These are phyloP conservation scores for Beauveria sp. DNA, from an alignment of 2,329 filamentous ascomycete genomes.

Conservation along the genomic window DNA sequence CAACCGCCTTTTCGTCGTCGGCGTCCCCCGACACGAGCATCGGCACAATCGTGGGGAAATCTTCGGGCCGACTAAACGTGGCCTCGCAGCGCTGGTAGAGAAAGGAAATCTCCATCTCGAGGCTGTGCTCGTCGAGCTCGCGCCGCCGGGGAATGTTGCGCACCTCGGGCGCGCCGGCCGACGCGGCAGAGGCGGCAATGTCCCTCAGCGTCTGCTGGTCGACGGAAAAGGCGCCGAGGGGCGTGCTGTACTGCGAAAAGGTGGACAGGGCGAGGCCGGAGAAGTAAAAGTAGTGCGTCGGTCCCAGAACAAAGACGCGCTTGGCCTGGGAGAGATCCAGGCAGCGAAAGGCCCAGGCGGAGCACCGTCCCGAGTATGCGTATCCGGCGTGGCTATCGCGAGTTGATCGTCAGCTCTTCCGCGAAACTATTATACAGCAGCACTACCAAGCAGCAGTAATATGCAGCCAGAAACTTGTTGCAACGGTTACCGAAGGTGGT, in stretches of 20 bases:
- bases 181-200: conserved; percentile 31
- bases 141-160: conserved; percentile 52
- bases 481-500: too few species aligned
- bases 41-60: conserved; percentile 71
- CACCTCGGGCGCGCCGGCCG: conserved; percentile 34
- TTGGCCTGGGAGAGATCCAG: conserved; percentile 77
- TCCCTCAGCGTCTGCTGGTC: conserved; percentile 49
- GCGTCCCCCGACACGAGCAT: conserved; percentile 74
- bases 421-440: not conserved
- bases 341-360: conserved; percentile 89
- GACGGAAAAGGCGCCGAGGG: conserved; percentile 61
- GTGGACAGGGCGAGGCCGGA: conserved; percentile 67
- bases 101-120: conserved; percentile 95
- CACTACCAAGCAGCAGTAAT: not conserved
- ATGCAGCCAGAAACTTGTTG: not conserved
- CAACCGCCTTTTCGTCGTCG: conserved; percentile 58
- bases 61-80: conserved; percentile 38
- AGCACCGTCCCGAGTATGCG: conserved; percentile 81
- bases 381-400: conserved; percentile 76
- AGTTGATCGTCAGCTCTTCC: not conserved
- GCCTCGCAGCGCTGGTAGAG: conserved; percentile 68
- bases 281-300: conserved; percentile 83
- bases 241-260: conserved; percentile 65
- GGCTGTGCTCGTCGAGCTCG: conserved; percentile 81
- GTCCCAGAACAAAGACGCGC: conserved; percentile 85